Evolutionary conservation across 495 filamentous ascomycete genomes (phyloP), one percentile per base, ranked within the genome.

Genomic region (Daldinia loculata): DNA sequence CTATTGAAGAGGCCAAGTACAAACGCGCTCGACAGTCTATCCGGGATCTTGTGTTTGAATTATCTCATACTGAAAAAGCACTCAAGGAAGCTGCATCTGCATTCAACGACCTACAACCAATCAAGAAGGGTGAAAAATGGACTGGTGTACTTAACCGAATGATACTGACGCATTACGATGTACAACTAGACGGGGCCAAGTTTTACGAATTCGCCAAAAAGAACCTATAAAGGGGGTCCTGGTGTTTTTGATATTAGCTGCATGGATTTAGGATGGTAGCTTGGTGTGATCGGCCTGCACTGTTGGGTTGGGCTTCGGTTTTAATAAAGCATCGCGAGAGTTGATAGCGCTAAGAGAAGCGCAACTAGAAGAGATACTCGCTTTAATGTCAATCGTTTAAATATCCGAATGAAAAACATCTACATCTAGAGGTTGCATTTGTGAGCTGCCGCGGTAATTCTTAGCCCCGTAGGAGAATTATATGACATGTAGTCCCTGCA

Each of bases 71-170:
- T 4, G 53, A 66, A 4, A 1, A n/a, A 7, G 53, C 24, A 22
- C 63, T 66, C 8, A 14, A 39, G 0, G 41, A 41, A 9, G 59
- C 51, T 2, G 59, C 62, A 30, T 15, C 19, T 15, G 59, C 51
- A n/a, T 38, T 69, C n/a, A 22, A 15, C 34, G 39, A 63, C 2
- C 12, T 69, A 7, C 39, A 39, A 14, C 3, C 15, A 12, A 15
- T 4, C 1, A 29, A 9, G 17, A 30, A 9, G 0, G 43, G n/a
- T 4, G 12, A 43, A 30, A 24, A 32, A 24, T 9, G 56, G 22
- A 41, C 15, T 6, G 6, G 34, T 4, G 9, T 32, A 9, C 34
- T 61, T 4, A 0, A 3, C 0, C 17, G 50, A 0, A 4, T 62
- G 38, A 55, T 36, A 14, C 4, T 12, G 2, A 30, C 30, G 6